These are phyloP conservation scores for Tulasnella sp. DNA, from an alignment of 768 basidiomycete genomes.

Conservation along the genomic window DNA sequence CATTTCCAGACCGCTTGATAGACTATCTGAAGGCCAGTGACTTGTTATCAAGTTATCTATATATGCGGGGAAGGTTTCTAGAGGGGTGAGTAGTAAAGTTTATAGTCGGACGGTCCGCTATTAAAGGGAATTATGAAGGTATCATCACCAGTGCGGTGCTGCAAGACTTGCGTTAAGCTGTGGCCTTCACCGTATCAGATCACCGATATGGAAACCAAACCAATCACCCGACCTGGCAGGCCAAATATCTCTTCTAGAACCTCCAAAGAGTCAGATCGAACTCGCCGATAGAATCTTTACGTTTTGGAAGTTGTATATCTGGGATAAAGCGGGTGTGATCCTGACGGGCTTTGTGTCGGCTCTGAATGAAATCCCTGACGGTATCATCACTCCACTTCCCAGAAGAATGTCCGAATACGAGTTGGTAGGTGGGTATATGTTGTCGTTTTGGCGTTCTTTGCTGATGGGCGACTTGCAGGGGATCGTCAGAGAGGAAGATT, in stretches of 20 bases:
- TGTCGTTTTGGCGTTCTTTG: too few species aligned
- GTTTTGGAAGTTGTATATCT: neutral
- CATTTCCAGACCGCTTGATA: constrained; percentile 6
- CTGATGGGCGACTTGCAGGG: too few species aligned
- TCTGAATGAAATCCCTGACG: neutral
- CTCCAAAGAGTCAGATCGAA: neutral
- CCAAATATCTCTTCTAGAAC: neutral
- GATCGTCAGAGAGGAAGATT: too few species aligned
- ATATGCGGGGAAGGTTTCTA: constrained; percentile 10
- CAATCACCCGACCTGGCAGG: neutral
- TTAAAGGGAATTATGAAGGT: too few species aligned
- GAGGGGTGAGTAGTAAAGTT: neutral
- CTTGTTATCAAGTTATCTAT: neutral
- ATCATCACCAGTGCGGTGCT: neutral
- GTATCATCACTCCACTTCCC: neutral
- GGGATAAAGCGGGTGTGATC: neutral
- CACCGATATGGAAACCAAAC: neutral
- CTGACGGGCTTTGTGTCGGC: neutral
- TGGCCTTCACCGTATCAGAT: neutral
- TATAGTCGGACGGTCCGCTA: too few species aligned
- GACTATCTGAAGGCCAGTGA: neutral
- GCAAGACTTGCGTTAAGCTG: neutral
- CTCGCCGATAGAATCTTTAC: constrained; percentile 1
- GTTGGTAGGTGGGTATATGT: neutral
- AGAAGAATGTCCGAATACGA: neutral